Evolutionary conservation across 1,139 yeast species (phyloP).

Genomic region (Kurtzmaniella quercitrusa): DNA sequence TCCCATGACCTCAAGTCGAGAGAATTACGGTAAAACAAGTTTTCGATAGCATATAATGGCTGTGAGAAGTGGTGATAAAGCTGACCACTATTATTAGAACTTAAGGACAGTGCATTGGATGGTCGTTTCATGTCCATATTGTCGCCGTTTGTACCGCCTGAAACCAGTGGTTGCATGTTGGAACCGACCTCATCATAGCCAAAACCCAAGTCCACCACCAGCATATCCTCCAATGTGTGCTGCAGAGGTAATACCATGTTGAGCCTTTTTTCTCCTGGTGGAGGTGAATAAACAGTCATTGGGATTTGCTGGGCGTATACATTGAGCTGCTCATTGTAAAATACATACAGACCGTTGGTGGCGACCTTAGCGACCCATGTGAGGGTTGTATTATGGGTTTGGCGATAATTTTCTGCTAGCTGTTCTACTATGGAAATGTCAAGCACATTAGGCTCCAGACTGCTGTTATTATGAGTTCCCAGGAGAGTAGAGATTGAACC

Average conservation of each 20-base stretch:
- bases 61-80: constrained; percentile 41
- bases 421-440: constrained; percentile 38
- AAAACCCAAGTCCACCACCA: constrained; percentile 10
- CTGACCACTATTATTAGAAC: constrained; percentile 17
- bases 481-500: constrained; percentile 9
- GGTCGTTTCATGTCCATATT: constrained; percentile 24
- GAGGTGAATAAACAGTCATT: constrained; percentile 21
- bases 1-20: constrained; percentile 60
- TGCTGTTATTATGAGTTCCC: constrained; percentile 10
- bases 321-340: constrained; percentile 56
- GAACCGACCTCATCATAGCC: neutral
- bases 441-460: constrained; percentile 7
- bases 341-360: constrained; percentile 52
- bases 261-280: constrained; percentile 12
- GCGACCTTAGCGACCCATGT: constrained; percentile 58
- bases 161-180: neutral
- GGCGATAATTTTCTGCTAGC: constrained; percentile 28
- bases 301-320: constrained; percentile 58
- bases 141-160: neutral
- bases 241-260: neutral
- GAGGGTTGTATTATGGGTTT: constrained; percentile 24
- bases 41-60: constrained; percentile 38
- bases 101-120: constrained; percentile 34
- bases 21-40: constrained; percentile 52
- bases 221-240: constrained; percentile 4